Evolutionary conservation across 1,139 yeast species (phyloP).

Genomic region (Debaryomyces udenii): DNA sequence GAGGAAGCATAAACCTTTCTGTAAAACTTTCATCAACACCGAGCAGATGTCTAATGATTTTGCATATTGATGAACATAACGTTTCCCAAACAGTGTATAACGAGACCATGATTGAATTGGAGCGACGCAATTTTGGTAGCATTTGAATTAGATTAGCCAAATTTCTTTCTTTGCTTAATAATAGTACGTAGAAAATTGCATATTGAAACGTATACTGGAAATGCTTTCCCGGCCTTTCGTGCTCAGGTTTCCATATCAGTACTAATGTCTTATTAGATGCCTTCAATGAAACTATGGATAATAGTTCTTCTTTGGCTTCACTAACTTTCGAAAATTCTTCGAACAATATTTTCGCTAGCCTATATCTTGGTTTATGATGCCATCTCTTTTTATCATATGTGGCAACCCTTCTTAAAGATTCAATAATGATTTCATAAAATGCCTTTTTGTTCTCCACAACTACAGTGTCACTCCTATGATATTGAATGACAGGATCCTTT

Average conservation of each 20-base stretch:
- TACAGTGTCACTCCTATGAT: slow-evolving; percentile 13
- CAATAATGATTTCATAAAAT: slow-evolving; percentile 28
- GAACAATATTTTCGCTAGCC: slow-evolving; percentile 65
- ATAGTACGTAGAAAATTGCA: slow-evolving; percentile 60
- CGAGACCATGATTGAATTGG: slow-evolving; percentile 72
- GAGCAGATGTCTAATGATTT: slow-evolving; percentile 49
- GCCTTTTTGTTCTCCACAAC: slow-evolving; percentile 27
- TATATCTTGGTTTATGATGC: slow-evolving; percentile 85
- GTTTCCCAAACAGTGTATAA: slow-evolving; percentile 70
- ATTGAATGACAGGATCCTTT: slow-evolving; percentile 32
- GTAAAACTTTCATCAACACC: slow-evolving; percentile 52
- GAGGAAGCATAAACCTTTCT: slow-evolving; percentile 52
- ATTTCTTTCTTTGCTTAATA: slow-evolving; percentile 59
- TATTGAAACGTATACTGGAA: slow-evolving; percentile 78
- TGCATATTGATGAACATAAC: slow-evolving; percentile 49
- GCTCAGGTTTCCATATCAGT: slow-evolving; percentile 91
- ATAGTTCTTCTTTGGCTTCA: slow-evolving; percentile 67
- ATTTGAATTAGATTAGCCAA: slow-evolving; percentile 60
- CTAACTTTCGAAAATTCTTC: slow-evolving; percentile 55
- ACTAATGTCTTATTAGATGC: slow-evolving; percentile 73
- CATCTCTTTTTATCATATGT: slow-evolving; percentile 78
- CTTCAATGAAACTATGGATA: slow-evolving; percentile 63
- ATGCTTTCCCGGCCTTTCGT: slow-evolving; percentile 92
- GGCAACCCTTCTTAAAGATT: slow-evolving; percentile 41
- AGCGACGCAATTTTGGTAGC: slow-evolving; percentile 71